Conservation (phyloP, 345 rosid species). For the Eucalyptus decipiens region DNA sequence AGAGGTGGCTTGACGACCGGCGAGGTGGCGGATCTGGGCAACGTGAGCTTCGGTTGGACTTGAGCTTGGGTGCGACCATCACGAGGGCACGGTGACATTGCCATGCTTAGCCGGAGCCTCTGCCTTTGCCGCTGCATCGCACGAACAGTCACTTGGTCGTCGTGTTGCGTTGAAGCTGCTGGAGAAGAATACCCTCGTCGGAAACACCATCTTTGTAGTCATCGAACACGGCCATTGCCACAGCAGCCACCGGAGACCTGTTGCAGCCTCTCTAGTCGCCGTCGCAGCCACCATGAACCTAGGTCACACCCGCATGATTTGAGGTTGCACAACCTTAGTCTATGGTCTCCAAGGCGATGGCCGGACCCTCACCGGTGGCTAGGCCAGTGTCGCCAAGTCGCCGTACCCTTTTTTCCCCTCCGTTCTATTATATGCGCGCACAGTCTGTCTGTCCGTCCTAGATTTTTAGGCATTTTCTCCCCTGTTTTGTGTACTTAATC, state of each 20-base stretch:
- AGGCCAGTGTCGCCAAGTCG: accelerated
- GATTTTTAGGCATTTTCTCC: not conserved
- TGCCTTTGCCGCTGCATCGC: not conserved
- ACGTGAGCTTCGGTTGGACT: not conserved
- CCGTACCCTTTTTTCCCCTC: not conserved
- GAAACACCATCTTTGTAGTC: not conserved
- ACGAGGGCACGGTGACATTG: not conserved
- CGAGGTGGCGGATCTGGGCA: not conserved
- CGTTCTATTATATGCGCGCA: not conserved
- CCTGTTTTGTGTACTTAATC: not conserved
- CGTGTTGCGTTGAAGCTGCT: accelerated
- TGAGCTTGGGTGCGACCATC: not conserved
- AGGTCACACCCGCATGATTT: not conserved
- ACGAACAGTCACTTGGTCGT: accelerated
- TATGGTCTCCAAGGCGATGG: not conserved
- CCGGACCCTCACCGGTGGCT: not conserved
- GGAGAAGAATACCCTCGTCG: not conserved
- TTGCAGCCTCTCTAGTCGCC: not conserved
- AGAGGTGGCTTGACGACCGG: not conserved
- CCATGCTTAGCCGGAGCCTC: not conserved
- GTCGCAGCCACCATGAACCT: not conserved
- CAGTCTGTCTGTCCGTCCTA: not conserved
- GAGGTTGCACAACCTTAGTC: accelerated
- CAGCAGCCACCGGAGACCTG: not conserved
- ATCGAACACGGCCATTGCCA: not conserved